A percentile compares a stretch with the other conserved stretches of the same genome.
Conservation (phyloP, 305 asterid species). For the Petunia hybrid region DNA sequence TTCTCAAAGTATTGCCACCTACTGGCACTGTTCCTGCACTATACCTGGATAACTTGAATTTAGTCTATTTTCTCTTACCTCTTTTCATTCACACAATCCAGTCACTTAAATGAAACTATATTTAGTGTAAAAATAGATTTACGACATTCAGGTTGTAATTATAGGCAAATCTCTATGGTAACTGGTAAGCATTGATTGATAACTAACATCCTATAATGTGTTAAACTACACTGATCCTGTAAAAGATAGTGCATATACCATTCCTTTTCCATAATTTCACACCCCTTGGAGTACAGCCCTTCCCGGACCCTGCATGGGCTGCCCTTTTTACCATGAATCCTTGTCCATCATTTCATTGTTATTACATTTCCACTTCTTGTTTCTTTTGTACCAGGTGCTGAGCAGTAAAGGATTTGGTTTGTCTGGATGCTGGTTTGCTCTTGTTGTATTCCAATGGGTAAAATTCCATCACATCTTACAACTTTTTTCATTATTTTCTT, state of each 20-base stretch:
- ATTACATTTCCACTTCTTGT: not conserved
- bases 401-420: constrained; percentile 73
- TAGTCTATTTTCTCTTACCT: not conserved
- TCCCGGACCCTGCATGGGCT: no score
- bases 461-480: not conserved
- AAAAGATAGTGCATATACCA: no score
- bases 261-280: no score
- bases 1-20: not conserved
- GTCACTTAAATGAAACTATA: constrained; percentile 9
- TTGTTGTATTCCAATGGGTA: constrained; percentile 95
- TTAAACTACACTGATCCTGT: not conserved
- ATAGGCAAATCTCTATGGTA: not conserved
- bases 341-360: not conserved
- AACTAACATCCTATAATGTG: not conserved
- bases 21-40: not conserved
- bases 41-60: not conserved
- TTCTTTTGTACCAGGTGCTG: constrained; percentile 54
- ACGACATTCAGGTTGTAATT: not conserved
- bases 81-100: not conserved
- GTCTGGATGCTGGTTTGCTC: constrained; percentile 83
- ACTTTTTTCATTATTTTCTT: not conserved
- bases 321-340: not conserved
- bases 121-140: not conserved
- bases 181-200: not conserved
- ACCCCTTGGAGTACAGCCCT: no score